phyloP scores from a whole-genome alignment of 208 protist genomes.

The Trypanosoma melophagium region DNA sequence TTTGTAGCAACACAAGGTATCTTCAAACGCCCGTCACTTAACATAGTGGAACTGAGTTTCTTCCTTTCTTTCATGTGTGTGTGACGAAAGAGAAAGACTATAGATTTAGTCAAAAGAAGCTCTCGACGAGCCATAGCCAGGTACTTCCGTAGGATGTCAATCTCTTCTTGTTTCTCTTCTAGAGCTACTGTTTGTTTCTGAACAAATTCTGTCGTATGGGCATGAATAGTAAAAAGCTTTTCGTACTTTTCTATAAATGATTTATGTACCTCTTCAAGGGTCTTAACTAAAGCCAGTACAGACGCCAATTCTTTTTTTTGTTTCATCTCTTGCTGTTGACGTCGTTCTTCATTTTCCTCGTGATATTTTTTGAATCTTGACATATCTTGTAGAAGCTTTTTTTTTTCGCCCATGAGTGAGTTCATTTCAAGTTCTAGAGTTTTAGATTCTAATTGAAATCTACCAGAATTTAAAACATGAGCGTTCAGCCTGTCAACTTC shows the following conservation, averaged over 20 bases:
- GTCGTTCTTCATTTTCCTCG: not conserved
- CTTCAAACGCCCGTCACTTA: too few species aligned
- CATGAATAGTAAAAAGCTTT: not conserved
- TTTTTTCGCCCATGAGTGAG: conserved; percentile 1
- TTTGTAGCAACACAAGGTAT: too few species aligned
- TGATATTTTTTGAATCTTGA: not conserved
- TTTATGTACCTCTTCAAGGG: not conserved
- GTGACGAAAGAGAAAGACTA: conserved; percentile 13
- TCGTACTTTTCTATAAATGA: conserved; percentile 4
- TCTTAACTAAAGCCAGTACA: not conserved
- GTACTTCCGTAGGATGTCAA: not conserved
- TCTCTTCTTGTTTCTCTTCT: conserved; percentile 11
- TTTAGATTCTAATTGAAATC: not conserved
- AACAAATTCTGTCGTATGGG: not conserved
- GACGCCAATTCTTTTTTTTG: not conserved
- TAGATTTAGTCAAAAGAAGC: conserved; percentile 20
- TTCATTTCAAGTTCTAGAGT: not conserved
- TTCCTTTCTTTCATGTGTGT: not conserved
- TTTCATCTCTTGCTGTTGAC: not conserved
- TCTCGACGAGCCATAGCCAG: conserved; percentile 10
- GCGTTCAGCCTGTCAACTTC: conserved; percentile 5
- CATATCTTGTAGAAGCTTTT: not conserved
- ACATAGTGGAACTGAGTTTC: too few species aligned
- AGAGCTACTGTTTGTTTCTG: not conserved
- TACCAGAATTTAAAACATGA: not conserved